Evolutionary conservation across 768 basidiomycete species (phyloP), one percentile per base, ranked within the genome.

Genomic region (Lactarius deliciosus): DNA sequence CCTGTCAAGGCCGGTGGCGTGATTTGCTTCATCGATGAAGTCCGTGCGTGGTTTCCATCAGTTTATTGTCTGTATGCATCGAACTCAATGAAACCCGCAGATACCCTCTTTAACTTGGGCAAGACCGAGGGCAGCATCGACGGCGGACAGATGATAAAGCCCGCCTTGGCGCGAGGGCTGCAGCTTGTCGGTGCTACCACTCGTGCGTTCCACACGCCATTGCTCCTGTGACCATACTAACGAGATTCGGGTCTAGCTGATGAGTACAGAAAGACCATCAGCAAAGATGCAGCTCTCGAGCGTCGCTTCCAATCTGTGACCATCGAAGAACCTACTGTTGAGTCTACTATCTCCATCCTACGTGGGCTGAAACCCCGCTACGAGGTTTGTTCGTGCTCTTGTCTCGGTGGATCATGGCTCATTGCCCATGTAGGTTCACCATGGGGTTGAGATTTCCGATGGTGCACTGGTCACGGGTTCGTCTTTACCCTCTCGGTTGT

Each of bases 21-120:
- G 9, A 96, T 96, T 43, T 94, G 91, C 73, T 96, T 96, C 77
- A 95, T 96, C 61, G 94, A 96, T 71, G 94, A 96, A 85, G 87
- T 96, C 61, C 94, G 90, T 92, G 72, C 78, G 91, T 87, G 38
- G 4, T 22, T 28, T 62, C 47, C 45, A 22, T 50, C 1, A 8
- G 16, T 60, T 8, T 41, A 18, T 22, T 2, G 13, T 25, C 16
- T 50, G 6, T 40, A 43, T 47, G 18, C 62, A 28, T 5, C 5
- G n/a, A 22, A 25, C 11, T 18, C 45, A 36, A 25, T 13, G 32
- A 25, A 25, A 3, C 34, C 62, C 32, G 10, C 64, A 90, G 89
- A 93, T 69, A 88, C 84, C 0, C 80, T 94, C 3, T 92, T 94
- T 79, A 91, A 94, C 63, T 83, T 96, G 8, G 94, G 94, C 0